Evolutionary conservation across 768 basidiomycete species (phyloP), one percentile per base, ranked within the genome.

Genomic region (Suillus americanus): DNA sequence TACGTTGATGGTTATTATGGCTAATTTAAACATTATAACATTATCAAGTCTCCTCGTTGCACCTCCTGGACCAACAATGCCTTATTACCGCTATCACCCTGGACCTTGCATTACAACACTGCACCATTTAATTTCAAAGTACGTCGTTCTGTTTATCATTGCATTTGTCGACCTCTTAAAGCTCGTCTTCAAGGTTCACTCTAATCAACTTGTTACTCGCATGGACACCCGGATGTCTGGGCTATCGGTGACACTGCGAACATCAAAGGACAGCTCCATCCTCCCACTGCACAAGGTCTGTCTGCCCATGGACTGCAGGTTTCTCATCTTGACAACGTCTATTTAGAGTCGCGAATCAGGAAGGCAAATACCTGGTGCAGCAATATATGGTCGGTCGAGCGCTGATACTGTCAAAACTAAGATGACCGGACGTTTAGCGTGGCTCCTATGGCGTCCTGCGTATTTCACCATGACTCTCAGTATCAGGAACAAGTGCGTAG

Each of bases 201-300:
- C 30, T 30, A 30, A 30, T 2, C 30, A 30, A 30, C 30, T 30
- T 30, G 30, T 30, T 3, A 30, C 30, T 30, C 5, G 30, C 30
- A 30, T 30, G 3, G 28, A 30, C 28, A 30, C 28, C 79, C 83
- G 3, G 86, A 92, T 72, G 87, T 95, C 0, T 95, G 84, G 81
- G 92, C 88, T 3, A 89, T 95, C 62, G 94, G 94, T 7, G 94
- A 96, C 71, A 86, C 90, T 46, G 86, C 87, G 1, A 82, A 80
- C 50, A 83, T 90, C 59, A 81, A 85, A 40, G 83, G 79, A 50
- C 79, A 79, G 28, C 78, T 82, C 46, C 79, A 95, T 12, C 93
- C 94, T 13, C 91, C 94, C 1, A 95, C 94, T 20, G 92, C 94
- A 4, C 94, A 95, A 84, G 91, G 89, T 82, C 7, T 16, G 73